phyloP scores from a whole-genome alignment of 2,329 filamentous ascomycete genomes.

The Hypoxylon sp. region DNA sequence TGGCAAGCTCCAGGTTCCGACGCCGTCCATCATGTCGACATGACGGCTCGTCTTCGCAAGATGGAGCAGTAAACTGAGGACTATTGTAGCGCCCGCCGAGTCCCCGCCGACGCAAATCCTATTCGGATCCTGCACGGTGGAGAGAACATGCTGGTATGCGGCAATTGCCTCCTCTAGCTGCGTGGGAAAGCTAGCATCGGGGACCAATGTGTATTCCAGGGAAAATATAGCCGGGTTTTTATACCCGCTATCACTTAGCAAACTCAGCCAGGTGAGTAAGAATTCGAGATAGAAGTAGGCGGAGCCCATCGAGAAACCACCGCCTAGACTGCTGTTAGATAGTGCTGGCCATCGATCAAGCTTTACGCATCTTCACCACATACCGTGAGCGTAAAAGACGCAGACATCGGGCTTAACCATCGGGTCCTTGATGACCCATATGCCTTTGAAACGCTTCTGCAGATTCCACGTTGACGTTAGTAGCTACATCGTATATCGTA shows the following conservation, averaged over 20 bases:
- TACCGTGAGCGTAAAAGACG: slow-evolving; percentile 84
- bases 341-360: background rate
- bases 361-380: slow-evolving; percentile 59
- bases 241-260: slow-evolving; percentile 72
- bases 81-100: slow-evolving; percentile 78
- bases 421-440: slow-evolving; percentile 73
- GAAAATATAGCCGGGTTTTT: slow-evolving; percentile 80
- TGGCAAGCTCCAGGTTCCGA: slow-evolving; percentile 46
- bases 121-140: slow-evolving; percentile 63
- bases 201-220: slow-evolving; percentile 82
- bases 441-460: slow-evolving; percentile 63
- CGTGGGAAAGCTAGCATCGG: slow-evolving; percentile 74
- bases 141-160: slow-evolving; percentile 75
- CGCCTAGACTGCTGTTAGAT: slow-evolving; percentile 58
- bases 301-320: slow-evolving; percentile 85
- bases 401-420: slow-evolving; percentile 73
- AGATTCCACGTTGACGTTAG: slow-evolving; percentile 35
- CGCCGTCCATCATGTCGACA: slow-evolving; percentile 41
- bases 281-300: slow-evolving; percentile 87
- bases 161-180: slow-evolving; percentile 75
- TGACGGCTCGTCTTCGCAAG: slow-evolving; percentile 58
- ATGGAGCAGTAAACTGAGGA: slow-evolving; percentile 75
- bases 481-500: background rate
- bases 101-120: slow-evolving; percentile 78
- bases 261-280: slow-evolving; percentile 72